Conservation (phyloP, 306 rosid species). For the Prunus davidiana region DNA sequence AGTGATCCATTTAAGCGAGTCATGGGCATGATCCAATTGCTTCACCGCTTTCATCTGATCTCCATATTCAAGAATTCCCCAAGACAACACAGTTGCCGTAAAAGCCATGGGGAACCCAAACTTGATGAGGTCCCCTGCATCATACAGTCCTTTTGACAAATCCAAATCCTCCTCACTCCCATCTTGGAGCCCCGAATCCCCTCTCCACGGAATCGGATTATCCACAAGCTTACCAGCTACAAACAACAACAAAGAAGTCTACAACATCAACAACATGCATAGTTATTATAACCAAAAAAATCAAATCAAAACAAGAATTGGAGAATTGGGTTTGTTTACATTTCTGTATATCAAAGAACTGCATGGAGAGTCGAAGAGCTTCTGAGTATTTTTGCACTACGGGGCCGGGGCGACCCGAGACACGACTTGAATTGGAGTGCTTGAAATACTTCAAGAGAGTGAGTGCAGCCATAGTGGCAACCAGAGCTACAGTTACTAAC, state of each 20-base stretch:
- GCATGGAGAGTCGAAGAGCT: conserved; percentile 41
- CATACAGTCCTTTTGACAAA: conserved; percentile 71
- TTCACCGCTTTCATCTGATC: conserved; percentile 47
- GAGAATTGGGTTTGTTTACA: conserved; percentile 27
- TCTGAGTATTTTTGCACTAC: conserved; percentile 39
- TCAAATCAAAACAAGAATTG: neutral
- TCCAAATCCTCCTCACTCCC: conserved; percentile 62
- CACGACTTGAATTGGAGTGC: conserved; percentile 11
- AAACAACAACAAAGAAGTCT: neutral
- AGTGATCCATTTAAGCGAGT: conserved; percentile 55
- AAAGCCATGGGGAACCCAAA: conserved; percentile 81
- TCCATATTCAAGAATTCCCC: conserved; percentile 79
- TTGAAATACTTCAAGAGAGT: conserved; percentile 21
- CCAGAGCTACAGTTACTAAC: conserved; percentile 29
- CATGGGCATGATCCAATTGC: conserved; percentile 48
- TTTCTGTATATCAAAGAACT: conserved; percentile 58
- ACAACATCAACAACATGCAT: neutral
- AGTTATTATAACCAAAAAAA: neutral
- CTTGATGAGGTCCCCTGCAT: conserved; percentile 66
- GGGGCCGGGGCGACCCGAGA: conserved; percentile 17
- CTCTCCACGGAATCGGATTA: conserved; percentile 61
- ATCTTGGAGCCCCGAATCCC: conserved; percentile 63
- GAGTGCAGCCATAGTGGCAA: conserved; percentile 31
- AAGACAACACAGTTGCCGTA: conserved; percentile 67
- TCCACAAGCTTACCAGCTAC: conserved; percentile 57